These are phyloP conservation scores for Holtermanniella nyarrowii DNA, from an alignment of 768 basidiomycete genomes.

Conservation along the genomic window DNA sequence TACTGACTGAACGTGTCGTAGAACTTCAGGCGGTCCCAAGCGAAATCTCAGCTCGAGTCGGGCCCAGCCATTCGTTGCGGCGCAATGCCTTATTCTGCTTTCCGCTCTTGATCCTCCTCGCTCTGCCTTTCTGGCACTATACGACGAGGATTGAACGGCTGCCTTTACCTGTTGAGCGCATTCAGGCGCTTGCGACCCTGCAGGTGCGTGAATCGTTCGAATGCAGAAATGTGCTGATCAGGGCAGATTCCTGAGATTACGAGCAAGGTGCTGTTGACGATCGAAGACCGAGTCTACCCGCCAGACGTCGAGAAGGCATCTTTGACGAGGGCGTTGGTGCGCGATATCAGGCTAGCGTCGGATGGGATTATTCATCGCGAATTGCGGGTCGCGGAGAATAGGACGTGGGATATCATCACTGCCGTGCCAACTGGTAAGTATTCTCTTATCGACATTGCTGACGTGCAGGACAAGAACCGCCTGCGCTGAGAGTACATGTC, in stretches of 20 bases:
- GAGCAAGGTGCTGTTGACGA: conserved; percentile 27
- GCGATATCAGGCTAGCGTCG: not conserved
- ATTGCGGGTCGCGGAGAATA: not conserved
- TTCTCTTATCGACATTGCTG: not conserved
- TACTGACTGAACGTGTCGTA: too few species aligned
- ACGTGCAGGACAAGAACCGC: conserved; percentile 1
- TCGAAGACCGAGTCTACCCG: conserved; percentile 20
- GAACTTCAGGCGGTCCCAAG: not conserved
- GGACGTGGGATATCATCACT: conserved; percentile 23
- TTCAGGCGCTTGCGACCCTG: conserved; percentile 49
- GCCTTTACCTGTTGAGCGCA: conserved; percentile 55
- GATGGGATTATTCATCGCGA: not conserved
- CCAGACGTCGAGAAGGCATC: not conserved
- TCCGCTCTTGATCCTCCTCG: conserved; percentile 64
- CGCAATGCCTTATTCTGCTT: conserved; percentile 58
- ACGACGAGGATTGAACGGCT: conserved; percentile 82
- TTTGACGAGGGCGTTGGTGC: not conserved
- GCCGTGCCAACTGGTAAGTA: conserved; percentile 4
- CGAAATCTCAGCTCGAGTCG: not conserved
- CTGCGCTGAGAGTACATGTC: conserved; percentile 18
- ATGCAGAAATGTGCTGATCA: not conserved
- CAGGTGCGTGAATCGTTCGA: conserved; percentile 17
- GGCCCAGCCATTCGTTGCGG: conserved; percentile 18
- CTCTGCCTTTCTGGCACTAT: conserved; percentile 85
- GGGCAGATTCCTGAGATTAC: conserved; percentile 7